Conservation (phyloP, 2,329 filamentous ascomycete genomes). For the Botrytis deweyae region DNA sequence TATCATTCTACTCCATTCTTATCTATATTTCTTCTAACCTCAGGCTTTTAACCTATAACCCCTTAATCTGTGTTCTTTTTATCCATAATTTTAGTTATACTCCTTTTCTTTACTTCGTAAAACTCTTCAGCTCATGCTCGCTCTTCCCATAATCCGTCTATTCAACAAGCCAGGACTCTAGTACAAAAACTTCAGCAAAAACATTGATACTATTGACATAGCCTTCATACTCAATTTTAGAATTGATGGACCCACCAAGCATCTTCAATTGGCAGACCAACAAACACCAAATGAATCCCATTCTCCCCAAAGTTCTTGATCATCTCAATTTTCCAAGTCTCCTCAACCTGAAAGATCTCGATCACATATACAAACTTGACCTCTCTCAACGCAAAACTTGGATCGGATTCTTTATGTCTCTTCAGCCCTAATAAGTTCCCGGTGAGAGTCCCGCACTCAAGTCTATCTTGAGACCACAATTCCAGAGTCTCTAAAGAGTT, state of each 20-base stretch:
- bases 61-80: background rate
- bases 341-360: background rate
- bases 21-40: background rate
- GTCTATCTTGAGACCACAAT: background rate
- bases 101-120: background rate
- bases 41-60: background rate
- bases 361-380: background rate
- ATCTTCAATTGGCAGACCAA: background rate
- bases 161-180: background rate
- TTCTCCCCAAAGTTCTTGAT: background rate
- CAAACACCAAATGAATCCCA: background rate
- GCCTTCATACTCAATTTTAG: background rate
- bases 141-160: background rate
- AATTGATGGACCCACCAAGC: background rate
- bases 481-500: background rate
- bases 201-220: background rate
- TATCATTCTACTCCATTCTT: background rate
- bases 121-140: rapidly evolving
- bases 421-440: background rate
- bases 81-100: background rate
- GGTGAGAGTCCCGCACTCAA: background rate
- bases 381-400: background rate
- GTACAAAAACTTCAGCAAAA: background rate
- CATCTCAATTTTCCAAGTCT: background rate
- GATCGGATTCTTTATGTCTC: no score